phyloP scores from a whole-genome alignment of 2,329 filamentous ascomycete genomes.

The Ascochyta koolunga region DNA sequence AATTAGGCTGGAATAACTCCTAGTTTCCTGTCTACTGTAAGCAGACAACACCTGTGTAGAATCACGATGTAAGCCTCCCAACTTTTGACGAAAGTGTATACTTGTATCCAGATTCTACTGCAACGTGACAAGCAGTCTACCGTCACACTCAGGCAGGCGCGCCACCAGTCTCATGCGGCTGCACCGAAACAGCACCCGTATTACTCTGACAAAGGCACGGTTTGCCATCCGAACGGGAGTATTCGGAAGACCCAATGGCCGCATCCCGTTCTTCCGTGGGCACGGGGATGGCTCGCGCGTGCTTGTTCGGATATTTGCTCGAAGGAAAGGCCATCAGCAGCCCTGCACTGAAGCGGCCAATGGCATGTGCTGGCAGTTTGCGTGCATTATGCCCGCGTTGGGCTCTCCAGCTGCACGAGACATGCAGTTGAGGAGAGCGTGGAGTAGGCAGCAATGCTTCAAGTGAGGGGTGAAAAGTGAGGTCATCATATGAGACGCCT shows the following conservation, averaged over 20 bases:
- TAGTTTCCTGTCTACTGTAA: too few species aligned
- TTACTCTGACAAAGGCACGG: constrained; percentile 6
- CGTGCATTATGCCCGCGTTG: constrained; percentile 10
- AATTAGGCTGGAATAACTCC: too few species aligned
- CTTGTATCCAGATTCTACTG: neutral
- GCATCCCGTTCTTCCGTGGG: constrained; percentile 30
- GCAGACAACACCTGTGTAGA: too few species aligned
- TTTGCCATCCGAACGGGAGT: constrained; percentile 22
- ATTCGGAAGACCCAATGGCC: constrained; percentile 25
- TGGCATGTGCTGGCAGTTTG: constrained; percentile 7
- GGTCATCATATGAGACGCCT: constrained; percentile 8
- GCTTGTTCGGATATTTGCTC: constrained; percentile 20
- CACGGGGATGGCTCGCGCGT: constrained; percentile 23
- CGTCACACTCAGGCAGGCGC: neutral
- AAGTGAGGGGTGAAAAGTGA: constrained; percentile 19
- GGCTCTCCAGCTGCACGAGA: constrained; percentile 14
- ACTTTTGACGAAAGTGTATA: too few species aligned
- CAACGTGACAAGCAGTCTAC: neutral
- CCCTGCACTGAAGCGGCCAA: constrained; percentile 21
- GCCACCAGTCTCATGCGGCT: constrained; percentile 1
- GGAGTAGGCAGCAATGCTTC: constrained; percentile 16
- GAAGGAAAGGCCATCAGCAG: constrained; percentile 20
- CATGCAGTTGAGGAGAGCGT: constrained; percentile 14
- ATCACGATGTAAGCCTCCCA: too few species aligned
- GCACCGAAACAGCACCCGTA: constrained; percentile 5